Conservation (phyloP, 2,329 filamentous ascomycete genomes). For the Mycosphaerelloides madeirae region DNA sequence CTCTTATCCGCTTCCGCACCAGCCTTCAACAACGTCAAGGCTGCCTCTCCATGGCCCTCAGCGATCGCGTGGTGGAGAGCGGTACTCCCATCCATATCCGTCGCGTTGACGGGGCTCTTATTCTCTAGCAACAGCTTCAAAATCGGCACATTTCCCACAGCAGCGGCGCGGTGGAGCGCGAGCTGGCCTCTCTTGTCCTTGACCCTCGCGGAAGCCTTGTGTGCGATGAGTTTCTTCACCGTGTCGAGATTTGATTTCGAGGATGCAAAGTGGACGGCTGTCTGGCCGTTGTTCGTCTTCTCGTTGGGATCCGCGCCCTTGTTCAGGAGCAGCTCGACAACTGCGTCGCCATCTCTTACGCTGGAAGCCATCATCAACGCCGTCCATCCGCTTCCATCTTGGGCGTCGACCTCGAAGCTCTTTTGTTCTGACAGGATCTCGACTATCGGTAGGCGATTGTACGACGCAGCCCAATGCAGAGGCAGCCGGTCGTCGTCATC, state of each 20-base stretch:
- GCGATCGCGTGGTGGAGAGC: conserved; percentile 81
- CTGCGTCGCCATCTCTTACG: conserved; percentile 64
- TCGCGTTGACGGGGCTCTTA: conserved; percentile 74
- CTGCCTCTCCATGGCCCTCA: conserved; percentile 73
- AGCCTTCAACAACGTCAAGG: conserved; percentile 73
- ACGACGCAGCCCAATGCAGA: conserved; percentile 89
- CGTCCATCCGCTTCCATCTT: conserved; percentile 78
- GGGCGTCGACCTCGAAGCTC: conserved; percentile 76
- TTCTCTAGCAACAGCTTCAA: conserved; percentile 72
- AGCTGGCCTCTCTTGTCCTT: conserved; percentile 87
- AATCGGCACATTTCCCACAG: conserved; percentile 84
- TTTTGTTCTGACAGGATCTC: conserved; percentile 65
- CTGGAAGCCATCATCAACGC: conserved; percentile 78
- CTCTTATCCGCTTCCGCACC: conserved; percentile 78
- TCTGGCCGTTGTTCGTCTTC: conserved; percentile 71
- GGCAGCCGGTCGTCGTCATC: conserved; percentile 87
- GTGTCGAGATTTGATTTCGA: conserved; percentile 85
- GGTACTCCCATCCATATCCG: conserved; percentile 77
- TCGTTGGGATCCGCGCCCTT: conserved; percentile 68
- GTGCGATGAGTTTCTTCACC: conserved; percentile 66
- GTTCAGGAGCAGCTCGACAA: conserved; percentile 61
- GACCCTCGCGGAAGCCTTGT: conserved; percentile 71
- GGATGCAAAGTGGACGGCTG: conserved; percentile 83
- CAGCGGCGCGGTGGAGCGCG: conserved; percentile 84
- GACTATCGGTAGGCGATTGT: conserved; percentile 72